phyloP scores from a whole-genome alignment of 192 early-diverging fungal genomes.

The Ambispora gerdemannii region DNA sequence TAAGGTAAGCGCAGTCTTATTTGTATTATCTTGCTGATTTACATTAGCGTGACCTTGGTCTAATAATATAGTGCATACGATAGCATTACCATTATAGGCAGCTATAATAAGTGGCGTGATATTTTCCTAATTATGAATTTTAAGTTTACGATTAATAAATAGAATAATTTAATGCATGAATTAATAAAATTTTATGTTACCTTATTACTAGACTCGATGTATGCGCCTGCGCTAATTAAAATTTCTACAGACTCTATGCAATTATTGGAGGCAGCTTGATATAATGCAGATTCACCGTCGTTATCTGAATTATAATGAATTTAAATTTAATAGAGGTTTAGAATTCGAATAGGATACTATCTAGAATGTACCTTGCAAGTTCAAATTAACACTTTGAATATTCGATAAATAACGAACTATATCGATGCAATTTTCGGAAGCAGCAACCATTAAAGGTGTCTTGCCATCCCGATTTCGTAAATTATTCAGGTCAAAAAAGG shows the following conservation, averaged over 20 bases:
- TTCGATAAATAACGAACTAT: slow-evolving; percentile 33
- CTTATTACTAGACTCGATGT: slow-evolving; percentile 37
- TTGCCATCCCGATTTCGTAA: slow-evolving; percentile 39
- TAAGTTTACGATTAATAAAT: neutral
- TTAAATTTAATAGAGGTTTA: slow-evolving; percentile 1
- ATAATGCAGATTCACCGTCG: slow-evolving; percentile 44
- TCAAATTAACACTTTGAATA: slow-evolving; percentile 28
- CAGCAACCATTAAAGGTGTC: slow-evolving; percentile 46
- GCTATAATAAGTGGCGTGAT: slow-evolving; percentile 69
- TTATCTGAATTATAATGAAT: slow-evolving; percentile 32
- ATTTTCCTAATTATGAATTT: slow-evolving; percentile 30
- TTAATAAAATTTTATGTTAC: slow-evolving; percentile 32
- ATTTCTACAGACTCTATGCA: slow-evolving; percentile 39
- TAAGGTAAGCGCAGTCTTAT: slow-evolving; percentile 39
- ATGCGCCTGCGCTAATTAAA: slow-evolving; percentile 37
- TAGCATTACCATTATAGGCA: slow-evolving; percentile 47
- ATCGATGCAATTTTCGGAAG: slow-evolving; percentile 38
- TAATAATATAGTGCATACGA: slow-evolving; percentile 45
- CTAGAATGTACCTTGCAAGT: slow-evolving; percentile 35
- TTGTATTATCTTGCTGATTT: slow-evolving; percentile 41
- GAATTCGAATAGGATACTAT: neutral
- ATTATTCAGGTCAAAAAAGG: slow-evolving; percentile 34
- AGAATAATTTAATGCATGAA: neutral
- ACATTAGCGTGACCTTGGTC: slow-evolving; percentile 42
- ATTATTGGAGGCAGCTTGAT: slow-evolving; percentile 41